Evolutionary conservation across 257 asterid genomes (phyloP).

Genomic region (Lycium barbarum): DNA sequence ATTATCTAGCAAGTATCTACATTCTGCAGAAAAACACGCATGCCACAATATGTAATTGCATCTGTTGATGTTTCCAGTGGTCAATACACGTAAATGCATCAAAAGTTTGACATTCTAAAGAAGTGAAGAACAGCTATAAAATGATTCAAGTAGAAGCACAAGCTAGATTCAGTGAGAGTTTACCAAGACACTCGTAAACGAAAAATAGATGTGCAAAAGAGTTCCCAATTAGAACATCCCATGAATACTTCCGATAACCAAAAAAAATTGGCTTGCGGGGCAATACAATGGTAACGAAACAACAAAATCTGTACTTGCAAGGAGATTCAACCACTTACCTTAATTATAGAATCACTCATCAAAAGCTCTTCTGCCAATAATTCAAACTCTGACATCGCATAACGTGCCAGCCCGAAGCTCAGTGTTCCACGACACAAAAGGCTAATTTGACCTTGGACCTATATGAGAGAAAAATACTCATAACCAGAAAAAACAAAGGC

Average conservation of each 20-base stretch:
- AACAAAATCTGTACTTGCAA: slow-evolving; percentile 25
- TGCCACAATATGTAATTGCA: background rate
- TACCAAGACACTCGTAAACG: background rate
- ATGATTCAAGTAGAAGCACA: slow-evolving; percentile 3
- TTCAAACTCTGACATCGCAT: slow-evolving; percentile 97
- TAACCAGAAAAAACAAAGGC: slow-evolving; percentile 23
- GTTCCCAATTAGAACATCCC: background rate
- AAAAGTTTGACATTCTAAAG: background rate
- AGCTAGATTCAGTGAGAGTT: slow-evolving; percentile 8
- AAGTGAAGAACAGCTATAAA: background rate
- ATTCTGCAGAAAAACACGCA: background rate
- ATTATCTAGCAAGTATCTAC: background rate
- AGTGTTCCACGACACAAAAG: slow-evolving; percentile 72
- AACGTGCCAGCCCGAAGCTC: slow-evolving; percentile 96
- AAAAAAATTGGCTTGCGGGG: background rate
- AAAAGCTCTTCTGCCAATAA: slow-evolving; percentile 94
- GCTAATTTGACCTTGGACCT: slow-evolving; percentile 99
- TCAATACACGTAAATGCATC: slow-evolving; percentile 10
- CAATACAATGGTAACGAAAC: slow-evolving; percentile 1
- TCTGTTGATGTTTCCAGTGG: slow-evolving; percentile 6
- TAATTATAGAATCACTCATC: slow-evolving; percentile 89
- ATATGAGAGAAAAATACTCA: slow-evolving; percentile 39
- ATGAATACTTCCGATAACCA: background rate
- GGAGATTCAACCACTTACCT: slow-evolving; percentile 53
- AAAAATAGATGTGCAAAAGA: background rate